A percentile compares a stretch with the other conserved stretches of the same genome.
These are phyloP conservation scores for Taiozyma sp. DNA, from an alignment of 1,139 yeast genomes.

Conservation along the genomic window DNA sequence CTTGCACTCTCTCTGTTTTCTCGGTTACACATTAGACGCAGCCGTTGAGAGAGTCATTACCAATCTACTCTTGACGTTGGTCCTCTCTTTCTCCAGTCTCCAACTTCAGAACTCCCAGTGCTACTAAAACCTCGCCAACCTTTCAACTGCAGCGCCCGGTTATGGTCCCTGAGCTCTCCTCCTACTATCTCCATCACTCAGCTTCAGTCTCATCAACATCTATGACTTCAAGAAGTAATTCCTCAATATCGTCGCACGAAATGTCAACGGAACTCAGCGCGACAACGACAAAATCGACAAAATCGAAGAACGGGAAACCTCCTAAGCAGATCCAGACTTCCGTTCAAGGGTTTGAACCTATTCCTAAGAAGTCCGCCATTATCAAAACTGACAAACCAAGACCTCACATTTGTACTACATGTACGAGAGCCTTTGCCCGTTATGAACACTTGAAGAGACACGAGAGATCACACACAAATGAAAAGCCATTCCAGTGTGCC, in stretches of 20 bases:
- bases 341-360: conserved; percentile 49
- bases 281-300: conserved; percentile 5
- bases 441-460: conserved; percentile 74
- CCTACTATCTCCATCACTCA: neutral
- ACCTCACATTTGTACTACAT: conserved; percentile 82
- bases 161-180: neutral
- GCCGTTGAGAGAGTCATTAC: neutral
- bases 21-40: neutral
- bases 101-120: neutral
- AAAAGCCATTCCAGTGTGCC: conserved; percentile 90
- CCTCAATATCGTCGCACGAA: neutral
- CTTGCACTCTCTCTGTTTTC: neutral
- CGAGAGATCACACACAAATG: conserved; percentile 78
- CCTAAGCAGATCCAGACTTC: conserved; percentile 21
- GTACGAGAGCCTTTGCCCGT: conserved; percentile 78
- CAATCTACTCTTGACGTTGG: neutral
- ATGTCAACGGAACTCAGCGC: conserved; percentile 8
- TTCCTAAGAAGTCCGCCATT: conserved; percentile 80
- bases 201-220: neutral
- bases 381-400: conserved; percentile 89
- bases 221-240: neutral
- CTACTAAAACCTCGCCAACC: neutral
- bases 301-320: conserved; percentile 11
- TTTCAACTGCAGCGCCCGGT: neutral
- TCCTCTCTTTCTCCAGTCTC: neutral